A percentile compares a stretch with the other conserved stretches of the same genome.
phyloP scores from a whole-genome alignment of 2,329 filamentous ascomycete species.

The Beauveria sp. region DNA sequence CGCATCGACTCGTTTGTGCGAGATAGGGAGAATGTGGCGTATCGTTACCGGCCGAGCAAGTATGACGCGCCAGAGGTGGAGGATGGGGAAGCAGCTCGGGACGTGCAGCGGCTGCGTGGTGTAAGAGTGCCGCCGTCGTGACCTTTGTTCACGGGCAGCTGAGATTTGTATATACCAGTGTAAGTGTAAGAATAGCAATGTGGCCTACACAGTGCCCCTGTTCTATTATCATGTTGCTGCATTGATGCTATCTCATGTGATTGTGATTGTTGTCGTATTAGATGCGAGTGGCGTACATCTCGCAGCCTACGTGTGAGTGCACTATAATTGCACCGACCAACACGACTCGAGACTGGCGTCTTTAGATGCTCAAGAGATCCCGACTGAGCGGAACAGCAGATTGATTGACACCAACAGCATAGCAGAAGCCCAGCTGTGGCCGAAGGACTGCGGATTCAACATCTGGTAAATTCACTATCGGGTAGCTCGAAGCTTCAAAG shows the following conservation, averaged over 20 bases:
- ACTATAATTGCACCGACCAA: not conserved
- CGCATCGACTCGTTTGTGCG: constrained; percentile 72
- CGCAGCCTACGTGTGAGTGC: no score
- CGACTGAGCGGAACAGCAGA: not conserved
- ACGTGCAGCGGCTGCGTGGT: not conserved
- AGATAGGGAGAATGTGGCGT: constrained; percentile 50
- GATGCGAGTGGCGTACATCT: not conserved
- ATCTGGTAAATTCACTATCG: not conserved
- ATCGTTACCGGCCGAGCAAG: constrained; percentile 24
- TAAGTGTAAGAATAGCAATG: not conserved
- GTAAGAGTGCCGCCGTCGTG: not conserved
- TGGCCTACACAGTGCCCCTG: not conserved
- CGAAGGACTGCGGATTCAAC: not conserved
- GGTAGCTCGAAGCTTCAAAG: not conserved
- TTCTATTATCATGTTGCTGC: no score
- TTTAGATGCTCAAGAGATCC: no score
- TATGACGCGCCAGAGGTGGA: constrained; percentile 17
- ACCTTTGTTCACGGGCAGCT: not conserved
- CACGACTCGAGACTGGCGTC: not conserved
- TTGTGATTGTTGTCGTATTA: not conserved
- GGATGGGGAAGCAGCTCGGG: not conserved
- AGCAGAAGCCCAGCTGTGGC: not conserved
- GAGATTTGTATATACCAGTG: not conserved
- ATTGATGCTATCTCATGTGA: not conserved
- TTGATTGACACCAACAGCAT: not conserved